A percentile compares a stretch with the other conserved stretches of the same genome.
phyloP scores from a whole-genome alignment of 106 monocot genomes.

The Allium cepa region DNA sequence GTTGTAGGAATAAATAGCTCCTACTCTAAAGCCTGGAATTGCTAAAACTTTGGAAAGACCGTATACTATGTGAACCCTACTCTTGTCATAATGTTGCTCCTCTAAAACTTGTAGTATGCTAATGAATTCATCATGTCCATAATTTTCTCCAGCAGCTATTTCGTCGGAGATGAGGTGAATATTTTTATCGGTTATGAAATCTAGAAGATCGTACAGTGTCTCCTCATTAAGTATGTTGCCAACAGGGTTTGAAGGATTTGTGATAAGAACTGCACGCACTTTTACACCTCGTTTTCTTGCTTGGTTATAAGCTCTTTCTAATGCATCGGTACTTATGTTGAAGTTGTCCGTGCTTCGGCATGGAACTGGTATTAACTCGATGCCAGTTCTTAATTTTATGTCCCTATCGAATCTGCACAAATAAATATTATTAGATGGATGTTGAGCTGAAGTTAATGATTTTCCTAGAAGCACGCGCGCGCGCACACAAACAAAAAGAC shows the following conservation, averaged over 20 bases:
- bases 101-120: conserved; percentile 73
- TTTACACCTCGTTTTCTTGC: conserved; percentile 84
- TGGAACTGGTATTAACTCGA: conserved; percentile 89
- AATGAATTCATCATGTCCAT: conserved; percentile 54
- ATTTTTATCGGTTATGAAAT: conserved; percentile 84
- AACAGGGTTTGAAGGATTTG: conserved; percentile 90
- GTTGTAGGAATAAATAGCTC: conserved; percentile 81
- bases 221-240: conserved; percentile 58
- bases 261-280: conserved; percentile 77
- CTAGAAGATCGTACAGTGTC: conserved; percentile 49
- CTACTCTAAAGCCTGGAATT: conserved; percentile 79
- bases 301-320: conserved; percentile 83
- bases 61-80: conserved; percentile 89
- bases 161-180: conserved; percentile 97
- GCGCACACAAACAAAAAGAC: no score
- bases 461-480: background rate
- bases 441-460: background rate
- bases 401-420: conserved; percentile 75
- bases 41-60: conserved; percentile 90
- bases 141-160: conserved; percentile 76
- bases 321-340: conserved; percentile 53
- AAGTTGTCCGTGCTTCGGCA: conserved; percentile 93
- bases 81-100: conserved; percentile 56
- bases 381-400: conserved; percentile 70
- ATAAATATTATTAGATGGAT: conserved; percentile 8